Conservation (phyloP, 768 basidiomycete species). For the Tulasnella sp. region DNA sequence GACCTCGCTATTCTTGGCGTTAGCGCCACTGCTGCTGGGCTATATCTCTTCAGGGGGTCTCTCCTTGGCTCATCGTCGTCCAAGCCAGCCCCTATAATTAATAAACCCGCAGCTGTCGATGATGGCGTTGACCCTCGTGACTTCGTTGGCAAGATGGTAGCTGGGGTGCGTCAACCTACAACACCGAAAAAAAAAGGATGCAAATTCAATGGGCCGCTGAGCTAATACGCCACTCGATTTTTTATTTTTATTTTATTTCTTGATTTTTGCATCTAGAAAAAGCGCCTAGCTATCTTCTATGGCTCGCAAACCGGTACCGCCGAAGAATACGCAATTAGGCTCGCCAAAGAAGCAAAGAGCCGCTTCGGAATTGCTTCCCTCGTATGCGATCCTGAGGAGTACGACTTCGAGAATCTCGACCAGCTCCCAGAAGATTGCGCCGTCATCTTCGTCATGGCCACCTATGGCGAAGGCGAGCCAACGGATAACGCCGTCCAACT, state of each 20-base stretch:
- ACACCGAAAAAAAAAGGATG: no score
- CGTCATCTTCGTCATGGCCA: conserved; percentile 93
- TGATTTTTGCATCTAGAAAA: conserved; percentile 50
- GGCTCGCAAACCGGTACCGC: conserved; percentile 98
- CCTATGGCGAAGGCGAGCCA: conserved; percentile 97
- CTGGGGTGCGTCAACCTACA: conserved; percentile 77
- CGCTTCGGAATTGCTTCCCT: conserved; percentile 92
- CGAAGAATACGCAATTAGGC: conserved; percentile 93
- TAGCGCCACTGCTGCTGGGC: conserved; percentile 9
- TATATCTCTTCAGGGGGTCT: conserved; percentile 7
- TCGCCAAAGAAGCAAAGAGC: conserved; percentile 95
- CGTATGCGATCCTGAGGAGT: conserved; percentile 97
- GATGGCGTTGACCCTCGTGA: conserved; percentile 85
- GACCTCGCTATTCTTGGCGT: conserved; percentile 13
- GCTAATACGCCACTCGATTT: no score
- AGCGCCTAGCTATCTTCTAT: conserved; percentile 93
- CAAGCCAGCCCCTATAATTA: background rate
- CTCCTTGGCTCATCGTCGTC: background rate
- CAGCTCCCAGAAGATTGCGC: conserved; percentile 76
- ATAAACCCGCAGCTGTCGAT: conserved; percentile 20
- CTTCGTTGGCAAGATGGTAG: conserved; percentile 90
- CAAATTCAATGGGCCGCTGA: no score
- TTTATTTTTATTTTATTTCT: conserved; percentile 10
- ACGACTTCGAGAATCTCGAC: conserved; percentile 95
- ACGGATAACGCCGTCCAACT: conserved; percentile 95